Conservation (phyloP, 2,329 filamentous ascomycete genomes). For the Sarocladiaceae sp. region DNA sequence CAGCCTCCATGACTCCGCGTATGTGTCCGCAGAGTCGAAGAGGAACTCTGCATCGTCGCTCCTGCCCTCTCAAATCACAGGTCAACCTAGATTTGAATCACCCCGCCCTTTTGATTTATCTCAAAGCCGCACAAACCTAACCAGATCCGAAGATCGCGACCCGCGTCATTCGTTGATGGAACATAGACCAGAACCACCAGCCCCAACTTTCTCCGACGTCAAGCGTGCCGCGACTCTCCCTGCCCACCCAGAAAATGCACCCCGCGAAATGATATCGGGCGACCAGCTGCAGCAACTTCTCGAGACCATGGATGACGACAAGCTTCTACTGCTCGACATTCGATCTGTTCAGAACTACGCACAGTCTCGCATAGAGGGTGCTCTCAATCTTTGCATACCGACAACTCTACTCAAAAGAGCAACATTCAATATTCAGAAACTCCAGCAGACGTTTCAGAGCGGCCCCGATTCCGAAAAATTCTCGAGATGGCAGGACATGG, state of each 20-base stretch:
- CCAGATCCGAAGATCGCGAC: slow-evolving; percentile 44
- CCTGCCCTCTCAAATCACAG: slow-evolving; percentile 31
- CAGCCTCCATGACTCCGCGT: slow-evolving; percentile 45
- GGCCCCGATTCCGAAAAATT: slow-evolving; percentile 66
- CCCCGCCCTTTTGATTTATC: slow-evolving; percentile 24
- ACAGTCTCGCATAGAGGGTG: slow-evolving; percentile 66
- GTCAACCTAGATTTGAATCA: slow-evolving; percentile 36
- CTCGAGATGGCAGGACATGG: slow-evolving; percentile 65
- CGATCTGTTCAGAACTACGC: slow-evolving; percentile 80
- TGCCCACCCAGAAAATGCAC: slow-evolving; percentile 36
- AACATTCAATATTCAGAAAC: slow-evolving; percentile 82
- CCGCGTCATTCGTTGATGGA: slow-evolving; percentile 49
- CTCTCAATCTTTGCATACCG: slow-evolving; percentile 88
- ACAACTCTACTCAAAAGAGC: slow-evolving; percentile 87
- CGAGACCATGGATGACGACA: slow-evolving; percentile 29
- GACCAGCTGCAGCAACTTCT: slow-evolving; percentile 52
- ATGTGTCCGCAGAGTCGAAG: slow-evolving; percentile 48
- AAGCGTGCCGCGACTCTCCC: slow-evolving; percentile 47
- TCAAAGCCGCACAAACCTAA: slow-evolving; percentile 23
- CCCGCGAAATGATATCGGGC: slow-evolving; percentile 46
- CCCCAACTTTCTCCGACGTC: slow-evolving; percentile 17
- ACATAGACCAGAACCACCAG: slow-evolving; percentile 36
- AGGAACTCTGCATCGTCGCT: slow-evolving; percentile 44
- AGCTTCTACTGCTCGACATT: slow-evolving; percentile 71
- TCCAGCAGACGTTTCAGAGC: slow-evolving; percentile 78